phyloP scores from a whole-genome alignment of 75 land plant genomes.

The Cupressus sempervirens region DNA sequence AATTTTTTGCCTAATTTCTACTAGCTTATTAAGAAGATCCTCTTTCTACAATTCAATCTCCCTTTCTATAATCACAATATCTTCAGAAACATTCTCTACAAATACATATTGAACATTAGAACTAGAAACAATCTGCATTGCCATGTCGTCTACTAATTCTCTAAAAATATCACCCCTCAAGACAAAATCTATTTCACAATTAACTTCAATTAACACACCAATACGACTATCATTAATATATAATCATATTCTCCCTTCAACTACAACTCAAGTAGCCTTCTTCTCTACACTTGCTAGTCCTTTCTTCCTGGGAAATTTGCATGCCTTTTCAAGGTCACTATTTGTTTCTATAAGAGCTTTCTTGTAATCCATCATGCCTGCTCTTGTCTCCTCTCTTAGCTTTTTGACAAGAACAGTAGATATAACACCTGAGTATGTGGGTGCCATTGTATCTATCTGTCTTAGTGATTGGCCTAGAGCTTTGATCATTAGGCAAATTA shows the following conservation, averaged over 20 bases:
- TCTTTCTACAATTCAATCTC: conserved; percentile 93
- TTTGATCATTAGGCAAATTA: not conserved
- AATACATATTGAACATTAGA: conserved; percentile 79
- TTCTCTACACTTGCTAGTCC: conserved; percentile 97
- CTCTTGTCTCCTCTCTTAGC: conserved; percentile 95
- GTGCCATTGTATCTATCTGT: not conserved
- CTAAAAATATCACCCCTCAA: conserved; percentile 81
- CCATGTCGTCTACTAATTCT: conserved; percentile 87
- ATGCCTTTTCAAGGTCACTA: conserved; percentile 80
- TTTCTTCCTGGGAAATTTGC: conserved; percentile 86
- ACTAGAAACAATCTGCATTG: conserved; percentile 94
- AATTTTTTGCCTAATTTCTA: conserved; percentile 75
- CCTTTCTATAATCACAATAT: conserved; percentile 68
- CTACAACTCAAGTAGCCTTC: conserved; percentile 80
- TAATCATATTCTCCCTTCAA: conserved; percentile 87
- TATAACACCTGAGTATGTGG: conserved; percentile 31
- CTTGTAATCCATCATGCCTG: conserved; percentile 99
- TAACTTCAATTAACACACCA: conserved; percentile 88
- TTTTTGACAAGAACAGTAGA: conserved; percentile 83
- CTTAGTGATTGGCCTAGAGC: not conserved
- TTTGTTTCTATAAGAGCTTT: conserved; percentile 74
- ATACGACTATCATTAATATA: conserved; percentile 92
- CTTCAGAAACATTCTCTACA: conserved; percentile 81
- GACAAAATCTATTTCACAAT: conserved; percentile 98
- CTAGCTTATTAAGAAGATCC: conserved; percentile 85